Evolutionary conservation across 2,329 filamentous ascomycete species (phyloP), one percentile per base, ranked within the genome.

Genomic region (Rachicladosporium sp.): DNA sequence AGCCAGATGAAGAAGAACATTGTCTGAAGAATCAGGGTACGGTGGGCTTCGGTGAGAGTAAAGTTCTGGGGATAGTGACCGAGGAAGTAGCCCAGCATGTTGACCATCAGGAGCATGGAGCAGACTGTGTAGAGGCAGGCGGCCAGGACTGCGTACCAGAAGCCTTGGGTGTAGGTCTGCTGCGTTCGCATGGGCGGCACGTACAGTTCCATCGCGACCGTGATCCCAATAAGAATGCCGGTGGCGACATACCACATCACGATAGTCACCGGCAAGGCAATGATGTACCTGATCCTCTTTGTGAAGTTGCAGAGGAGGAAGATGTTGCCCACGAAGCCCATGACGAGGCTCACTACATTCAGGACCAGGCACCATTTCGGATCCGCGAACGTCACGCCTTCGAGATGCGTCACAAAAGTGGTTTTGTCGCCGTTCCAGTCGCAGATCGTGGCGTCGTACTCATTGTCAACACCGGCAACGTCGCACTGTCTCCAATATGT

Each of bases 291-390:
- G 5, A 94, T 72, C 4, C 78, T 71, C 41, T 76, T 74, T 0
- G 86, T 83, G 71, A 95, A 94, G 61, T 94, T 94, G 49, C 91
- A 73, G 1, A 95, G 69, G 1, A 95, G 70, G 45, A 86, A 87
- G 1, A 84, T 46, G 51, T 95, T 95, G 6, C 87, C 83, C 1
- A 80, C 58, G 27, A 94, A 65, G 10, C 87, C 88, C 43, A 85
- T 74, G 11, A 65, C 74, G 4, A 95, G 70, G 45, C 89, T 88
- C 2, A 80, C 67, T 3, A 80, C 82, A 53, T 95, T 95, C 50
- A 93, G 64, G 38, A 68, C 73, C 33, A 80, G 76, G 50, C 64
- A 81, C 80, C 86, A 94, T 47, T 59, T 48, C 1, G 87, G 86
- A 57, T 93, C 86, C 0, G 48, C 31, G 40, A 82, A 69, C 15